phyloP scores from a whole-genome alignment of 352 stramenopile species.

The Pythium folliculosum region DNA sequence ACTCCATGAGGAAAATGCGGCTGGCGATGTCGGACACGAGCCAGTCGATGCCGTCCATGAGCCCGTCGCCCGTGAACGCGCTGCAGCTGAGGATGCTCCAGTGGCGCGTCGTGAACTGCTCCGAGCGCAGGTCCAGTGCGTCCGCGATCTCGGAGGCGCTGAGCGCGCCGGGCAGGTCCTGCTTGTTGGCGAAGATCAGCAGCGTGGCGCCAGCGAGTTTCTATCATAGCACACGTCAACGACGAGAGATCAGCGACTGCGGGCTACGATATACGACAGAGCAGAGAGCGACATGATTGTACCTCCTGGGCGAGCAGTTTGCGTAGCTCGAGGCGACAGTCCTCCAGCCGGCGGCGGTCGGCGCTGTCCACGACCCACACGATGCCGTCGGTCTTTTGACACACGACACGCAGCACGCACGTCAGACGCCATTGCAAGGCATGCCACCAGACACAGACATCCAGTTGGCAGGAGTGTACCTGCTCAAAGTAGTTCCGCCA shows the following conservation, averaged over 20 bases:
- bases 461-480: constrained; percentile 20
- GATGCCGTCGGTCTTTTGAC: constrained; percentile 93
- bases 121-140: constrained; percentile 79
- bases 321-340: constrained; percentile 92
- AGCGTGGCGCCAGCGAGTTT: constrained; percentile 98
- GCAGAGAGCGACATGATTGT: not conserved
- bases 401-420: not conserved
- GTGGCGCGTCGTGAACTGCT: constrained; percentile 84
- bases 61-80: constrained; percentile 94
- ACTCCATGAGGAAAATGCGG: constrained; percentile 95
- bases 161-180: constrained; percentile 95
- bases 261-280: not conserved
- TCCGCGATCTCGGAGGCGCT: constrained; percentile 90
- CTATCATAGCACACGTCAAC: constrained; percentile 36
- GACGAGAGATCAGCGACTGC: not conserved
- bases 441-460: no score
- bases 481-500: constrained; percentile 99
- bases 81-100: constrained; percentile 96
- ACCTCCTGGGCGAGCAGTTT: constrained; percentile 90
- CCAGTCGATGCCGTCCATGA: constrained; percentile 98
- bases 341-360: constrained; percentile 92
- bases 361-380: constrained; percentile 99
- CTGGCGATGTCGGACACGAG: constrained; percentile 95
- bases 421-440: not conserved
- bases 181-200: constrained; percentile 99